Conservation (phyloP, 208 protist genomes). For the Leishmania mexicana region DNA sequence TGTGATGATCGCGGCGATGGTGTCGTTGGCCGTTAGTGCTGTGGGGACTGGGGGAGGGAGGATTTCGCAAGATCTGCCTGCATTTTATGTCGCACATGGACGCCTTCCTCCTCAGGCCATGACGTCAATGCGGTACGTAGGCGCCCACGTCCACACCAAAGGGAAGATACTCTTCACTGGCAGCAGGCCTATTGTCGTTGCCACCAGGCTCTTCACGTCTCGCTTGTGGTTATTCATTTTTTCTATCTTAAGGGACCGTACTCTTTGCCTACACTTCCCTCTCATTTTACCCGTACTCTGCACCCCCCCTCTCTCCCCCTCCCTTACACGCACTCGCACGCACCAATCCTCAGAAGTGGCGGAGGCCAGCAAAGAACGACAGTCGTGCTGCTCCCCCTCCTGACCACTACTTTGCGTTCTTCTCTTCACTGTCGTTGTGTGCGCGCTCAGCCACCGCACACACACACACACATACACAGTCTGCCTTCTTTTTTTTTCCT, state of each 20-base stretch:
- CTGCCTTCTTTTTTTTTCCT: background rate
- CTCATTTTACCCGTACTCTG: background rate
- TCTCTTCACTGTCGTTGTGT: background rate
- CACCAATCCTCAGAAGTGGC: slow-evolving; percentile 4
- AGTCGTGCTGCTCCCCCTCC: background rate
- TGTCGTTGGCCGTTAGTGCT: background rate
- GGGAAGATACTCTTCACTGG: background rate
- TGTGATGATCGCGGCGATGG: background rate
- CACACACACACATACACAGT: background rate
- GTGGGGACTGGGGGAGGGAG: background rate
- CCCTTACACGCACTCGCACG: background rate
- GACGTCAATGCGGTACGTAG: background rate
- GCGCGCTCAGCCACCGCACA: too few relatives aligned
- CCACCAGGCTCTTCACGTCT: background rate
- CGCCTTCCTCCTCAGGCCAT: background rate
- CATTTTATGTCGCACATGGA: background rate
- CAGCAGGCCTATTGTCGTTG: background rate
- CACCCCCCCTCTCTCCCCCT: background rate
- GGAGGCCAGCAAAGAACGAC: too few relatives aligned
- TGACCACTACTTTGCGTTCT: background rate
- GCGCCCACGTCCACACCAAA: background rate
- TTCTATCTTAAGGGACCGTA: background rate
- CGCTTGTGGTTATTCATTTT: background rate
- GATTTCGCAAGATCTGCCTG: background rate
- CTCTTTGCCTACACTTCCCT: background rate